These are phyloP conservation scores for Arthrobotrys megalospora DNA, from an alignment of 2,329 filamentous ascomycete genomes.

Conservation along the genomic window DNA sequence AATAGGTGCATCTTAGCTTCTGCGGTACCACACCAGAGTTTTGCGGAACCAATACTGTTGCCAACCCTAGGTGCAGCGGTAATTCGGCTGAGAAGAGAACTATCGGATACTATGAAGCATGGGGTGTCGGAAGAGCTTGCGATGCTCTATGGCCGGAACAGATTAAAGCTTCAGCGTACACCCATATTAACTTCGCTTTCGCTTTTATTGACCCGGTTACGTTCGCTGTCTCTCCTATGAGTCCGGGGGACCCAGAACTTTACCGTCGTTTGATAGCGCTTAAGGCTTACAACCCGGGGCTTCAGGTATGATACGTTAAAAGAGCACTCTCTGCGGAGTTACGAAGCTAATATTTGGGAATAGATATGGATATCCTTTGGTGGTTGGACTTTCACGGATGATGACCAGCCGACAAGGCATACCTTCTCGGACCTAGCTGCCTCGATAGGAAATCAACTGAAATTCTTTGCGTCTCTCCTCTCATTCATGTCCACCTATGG, in stretches of 20 bases:
- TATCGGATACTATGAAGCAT: slow-evolving; percentile 62
- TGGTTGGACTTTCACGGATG: slow-evolving; percentile 68
- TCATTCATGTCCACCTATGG: slow-evolving; percentile 63
- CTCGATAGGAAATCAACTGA: slow-evolving; percentile 55
- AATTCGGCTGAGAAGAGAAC: slow-evolving; percentile 64
- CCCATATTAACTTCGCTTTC: slow-evolving; percentile 63
- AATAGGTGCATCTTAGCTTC: slow-evolving; percentile 28
- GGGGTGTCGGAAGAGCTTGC: slow-evolving; percentile 45
- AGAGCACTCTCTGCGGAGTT: too few species aligned
- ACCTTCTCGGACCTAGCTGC: slow-evolving; percentile 63
- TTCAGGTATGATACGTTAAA: slow-evolving; percentile 60
- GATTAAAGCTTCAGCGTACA: slow-evolving; percentile 53
- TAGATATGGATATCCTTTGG: slow-evolving; percentile 67
- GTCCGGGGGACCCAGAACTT: slow-evolving; percentile 43
- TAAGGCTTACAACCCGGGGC: slow-evolving; percentile 64
- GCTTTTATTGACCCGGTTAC: slow-evolving; percentile 63
- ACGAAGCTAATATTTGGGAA: not conserved
- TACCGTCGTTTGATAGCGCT: slow-evolving; percentile 65
- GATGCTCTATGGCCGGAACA: slow-evolving; percentile 49
- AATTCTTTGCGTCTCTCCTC: slow-evolving; percentile 52
- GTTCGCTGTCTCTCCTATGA: slow-evolving; percentile 57
- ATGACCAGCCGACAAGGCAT: slow-evolving; percentile 62
- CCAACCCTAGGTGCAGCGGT: slow-evolving; percentile 65
- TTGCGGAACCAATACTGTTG: not conserved
- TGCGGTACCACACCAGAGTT: slow-evolving; percentile 48